Conservation (phyloP, 768 basidiomycete genomes). For the Russula griseocarnosa region DNA sequence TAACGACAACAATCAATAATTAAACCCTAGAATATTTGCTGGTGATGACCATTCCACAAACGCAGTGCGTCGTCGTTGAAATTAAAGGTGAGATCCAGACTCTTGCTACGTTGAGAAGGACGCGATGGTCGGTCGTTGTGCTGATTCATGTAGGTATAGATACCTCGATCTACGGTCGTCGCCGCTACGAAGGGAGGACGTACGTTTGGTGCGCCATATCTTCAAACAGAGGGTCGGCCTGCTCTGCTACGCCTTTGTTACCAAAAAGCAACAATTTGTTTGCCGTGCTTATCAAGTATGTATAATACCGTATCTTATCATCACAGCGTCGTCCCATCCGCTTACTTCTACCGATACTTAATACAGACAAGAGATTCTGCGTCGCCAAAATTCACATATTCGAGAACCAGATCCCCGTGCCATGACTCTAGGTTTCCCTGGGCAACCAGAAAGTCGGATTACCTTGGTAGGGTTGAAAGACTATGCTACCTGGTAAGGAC, state of each 20-base stretch:
- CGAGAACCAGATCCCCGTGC: background rate
- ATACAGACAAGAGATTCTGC: background rate
- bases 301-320: background rate
- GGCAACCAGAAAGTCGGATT: background rate
- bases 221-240: background rate
- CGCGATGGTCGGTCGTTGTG: background rate
- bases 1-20: background rate
- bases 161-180: background rate
- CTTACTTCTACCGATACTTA: background rate
- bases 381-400: background rate
- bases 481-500: background rate
- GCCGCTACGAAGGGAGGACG: background rate
- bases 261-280: background rate
- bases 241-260: background rate
- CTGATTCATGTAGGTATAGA: background rate
- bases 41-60: no score
- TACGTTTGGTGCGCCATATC: background rate
- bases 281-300: background rate
- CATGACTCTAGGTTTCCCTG: background rate
- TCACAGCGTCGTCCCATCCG: background rate
- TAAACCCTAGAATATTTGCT: background rate
- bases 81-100: background rate
- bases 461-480: conserved; percentile 8
- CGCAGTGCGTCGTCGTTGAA: background rate
- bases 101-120: background rate